Evolutionary conservation across 257 asterid species (phyloP).

Genomic region (Pogostemon cablin): DNA sequence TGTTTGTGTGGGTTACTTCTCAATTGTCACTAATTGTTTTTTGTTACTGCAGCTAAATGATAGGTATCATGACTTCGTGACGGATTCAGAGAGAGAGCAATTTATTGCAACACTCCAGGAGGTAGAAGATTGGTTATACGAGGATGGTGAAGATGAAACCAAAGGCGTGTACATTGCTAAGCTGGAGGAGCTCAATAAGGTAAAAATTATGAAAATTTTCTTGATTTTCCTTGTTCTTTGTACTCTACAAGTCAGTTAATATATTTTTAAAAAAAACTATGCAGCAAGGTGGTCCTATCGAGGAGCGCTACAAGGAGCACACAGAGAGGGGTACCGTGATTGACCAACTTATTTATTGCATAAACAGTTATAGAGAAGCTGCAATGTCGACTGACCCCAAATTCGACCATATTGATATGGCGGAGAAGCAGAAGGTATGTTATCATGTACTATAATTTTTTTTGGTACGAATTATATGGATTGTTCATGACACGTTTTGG

Average conservation of each 20-base stretch:
- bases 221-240: background rate
- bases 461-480: background rate
- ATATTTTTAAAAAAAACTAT: conserved; percentile 27
- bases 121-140: conserved; percentile 96
- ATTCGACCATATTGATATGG: conserved; percentile 83
- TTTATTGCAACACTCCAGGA: conserved; percentile 74
- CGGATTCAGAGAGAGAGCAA: conserved; percentile 77
- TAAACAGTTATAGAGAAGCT: conserved; percentile 82
- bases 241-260: background rate
- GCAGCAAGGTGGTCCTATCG: conserved; percentile 94
- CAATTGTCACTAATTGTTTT: conserved; percentile 3
- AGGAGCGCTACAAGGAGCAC: conserved; percentile 81
- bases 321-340: conserved; percentile 71
- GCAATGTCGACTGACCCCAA: conserved; percentile 72
- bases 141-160: conserved; percentile 97
- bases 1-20: background rate
- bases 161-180: conserved; percentile 74
- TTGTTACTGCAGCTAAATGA: conserved; percentile 65
- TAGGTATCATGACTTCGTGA: conserved; percentile 66
- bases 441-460: background rate
- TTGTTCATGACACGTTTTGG: background rate
- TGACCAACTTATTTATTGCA: conserved; percentile 64
- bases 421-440: conserved; percentile 78
- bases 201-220: background rate
- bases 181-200: conserved; percentile 83